Base-by-base conservation (phyloP, 352 stramenopile genomes). In the Pythium dissimile region DNA sequence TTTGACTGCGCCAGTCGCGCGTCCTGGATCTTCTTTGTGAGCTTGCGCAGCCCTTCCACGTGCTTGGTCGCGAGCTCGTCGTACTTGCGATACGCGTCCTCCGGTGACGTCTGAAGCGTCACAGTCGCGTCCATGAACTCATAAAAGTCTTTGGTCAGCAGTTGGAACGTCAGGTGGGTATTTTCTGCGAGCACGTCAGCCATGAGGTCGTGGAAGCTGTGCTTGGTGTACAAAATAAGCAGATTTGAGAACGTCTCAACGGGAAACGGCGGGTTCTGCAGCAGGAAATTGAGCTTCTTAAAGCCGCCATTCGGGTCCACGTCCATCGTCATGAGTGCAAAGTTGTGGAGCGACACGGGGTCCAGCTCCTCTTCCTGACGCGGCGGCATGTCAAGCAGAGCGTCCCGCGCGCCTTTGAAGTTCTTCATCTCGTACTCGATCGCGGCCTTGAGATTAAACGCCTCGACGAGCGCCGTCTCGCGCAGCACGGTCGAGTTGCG, bases 401-500 rank as follows among this genome's bases (percentile, higher is more conserved):
- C 89, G 49, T 95, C 86, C 2, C 84, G 69, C 9, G 80, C 72
- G 2, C 80, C 80, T 53, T 95, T 96, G 63, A 80, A 73, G 69
- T 98, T 95, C 63, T 97, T 98, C 73, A 94, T 95, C 53, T 94
- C 84, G 69, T 96, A 98, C 69, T 98, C 89, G 58, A 99, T 98
- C 18, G 95, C 93, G 6, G 92, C 88, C 64, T 98, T 98, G 42
- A 98, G 74, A 63, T 98, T 98, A 61, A 98, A 97, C 0, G 91
- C 94, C 62, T 98, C 94, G 7, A 98, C 84, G 6, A 98, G 69
- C 46, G 89, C 94, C 12, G 91, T 97, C 64, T 98, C 89, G 11
- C 92, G 86, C 11, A 98, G 66, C 3, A 97, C 84, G 0, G 88
- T 84, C 39, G 88, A 97, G 73, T 98, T 98, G 18, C 93, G 89